Evolutionary conservation across 305 asterid species (phyloP).

Genomic region (Nicotiana rustica): DNA sequence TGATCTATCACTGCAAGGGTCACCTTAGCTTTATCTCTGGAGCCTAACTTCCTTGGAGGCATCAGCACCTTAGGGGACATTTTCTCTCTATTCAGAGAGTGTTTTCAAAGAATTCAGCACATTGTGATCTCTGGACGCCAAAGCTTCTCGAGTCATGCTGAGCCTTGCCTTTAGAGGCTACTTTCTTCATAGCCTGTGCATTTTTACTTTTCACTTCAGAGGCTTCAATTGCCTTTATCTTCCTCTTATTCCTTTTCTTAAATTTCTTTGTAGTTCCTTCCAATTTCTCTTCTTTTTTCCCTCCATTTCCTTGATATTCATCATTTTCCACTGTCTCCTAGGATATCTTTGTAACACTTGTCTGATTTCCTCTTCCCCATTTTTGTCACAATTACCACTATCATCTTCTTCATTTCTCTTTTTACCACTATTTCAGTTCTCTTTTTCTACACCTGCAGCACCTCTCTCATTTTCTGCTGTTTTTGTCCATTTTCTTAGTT

Average conservation of each 20-base stretch:
- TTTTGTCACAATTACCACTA: neutral
- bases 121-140: neutral
- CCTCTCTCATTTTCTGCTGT: neutral
- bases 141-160: constrained; percentile 3
- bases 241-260: neutral
- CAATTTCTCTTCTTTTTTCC: neutral
- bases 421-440: neutral
- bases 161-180: constrained; percentile 8
- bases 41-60: neutral
- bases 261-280: neutral
- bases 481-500: neutral
- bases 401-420: neutral
- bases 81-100: neutral
- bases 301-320: constrained; percentile 17
- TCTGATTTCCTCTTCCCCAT: neutral
- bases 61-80: neutral
- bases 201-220: constrained; percentile 27
- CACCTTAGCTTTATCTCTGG: neutral
- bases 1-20: neutral
- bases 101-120: neutral
- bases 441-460: constrained; percentile 30
- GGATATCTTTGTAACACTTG: neutral
- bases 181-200: neutral
- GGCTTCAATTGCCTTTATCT: constrained; percentile 6
- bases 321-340: neutral